Evolutionary conservation across 2,329 filamentous ascomycete genomes (phyloP).

Genomic region (Amauroascus verrucosus): DNA sequence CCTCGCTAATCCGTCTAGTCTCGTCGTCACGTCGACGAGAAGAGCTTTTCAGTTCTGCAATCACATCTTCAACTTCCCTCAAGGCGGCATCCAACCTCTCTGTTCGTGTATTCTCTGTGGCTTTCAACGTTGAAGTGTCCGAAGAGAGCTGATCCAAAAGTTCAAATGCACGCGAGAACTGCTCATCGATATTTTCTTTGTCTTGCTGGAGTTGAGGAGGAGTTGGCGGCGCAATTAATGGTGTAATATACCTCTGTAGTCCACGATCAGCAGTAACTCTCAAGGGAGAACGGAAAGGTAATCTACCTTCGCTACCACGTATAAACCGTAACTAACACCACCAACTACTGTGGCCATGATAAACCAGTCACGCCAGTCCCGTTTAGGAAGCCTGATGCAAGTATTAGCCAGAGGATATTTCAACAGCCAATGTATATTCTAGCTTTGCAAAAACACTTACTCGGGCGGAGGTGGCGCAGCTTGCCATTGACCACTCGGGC

Average conservation of each 20-base stretch:
- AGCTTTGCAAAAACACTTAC: constrained; percentile 28
- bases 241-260: constrained; percentile 71
- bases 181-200: constrained; percentile 82
- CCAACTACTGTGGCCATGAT: constrained; percentile 97
- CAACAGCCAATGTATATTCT: background rate
- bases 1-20: constrained; percentile 71
- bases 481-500: constrained; percentile 45
- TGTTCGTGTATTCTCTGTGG: constrained; percentile 72
- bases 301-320: constrained; percentile 72
- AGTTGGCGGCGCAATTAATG: constrained; percentile 84
- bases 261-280: background rate
- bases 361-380: constrained; percentile 98
- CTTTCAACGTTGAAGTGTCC: constrained; percentile 81
- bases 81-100: constrained; percentile 73
- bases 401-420: background rate
- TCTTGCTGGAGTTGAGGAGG: constrained; percentile 89
- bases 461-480: constrained; percentile 44
- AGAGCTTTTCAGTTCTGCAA: constrained; percentile 69
- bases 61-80: constrained; percentile 71
- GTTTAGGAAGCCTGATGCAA: constrained; percentile 49
- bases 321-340: constrained; percentile 80
- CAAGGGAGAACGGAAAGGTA: background rate
- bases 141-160: constrained; percentile 84
- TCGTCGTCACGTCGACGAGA: constrained; percentile 79
- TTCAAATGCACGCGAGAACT: constrained; percentile 84